These are phyloP conservation scores for Berberis thunbergii DNA, from an alignment of 164 flowering plant species.

Conservation along the genomic window DNA sequence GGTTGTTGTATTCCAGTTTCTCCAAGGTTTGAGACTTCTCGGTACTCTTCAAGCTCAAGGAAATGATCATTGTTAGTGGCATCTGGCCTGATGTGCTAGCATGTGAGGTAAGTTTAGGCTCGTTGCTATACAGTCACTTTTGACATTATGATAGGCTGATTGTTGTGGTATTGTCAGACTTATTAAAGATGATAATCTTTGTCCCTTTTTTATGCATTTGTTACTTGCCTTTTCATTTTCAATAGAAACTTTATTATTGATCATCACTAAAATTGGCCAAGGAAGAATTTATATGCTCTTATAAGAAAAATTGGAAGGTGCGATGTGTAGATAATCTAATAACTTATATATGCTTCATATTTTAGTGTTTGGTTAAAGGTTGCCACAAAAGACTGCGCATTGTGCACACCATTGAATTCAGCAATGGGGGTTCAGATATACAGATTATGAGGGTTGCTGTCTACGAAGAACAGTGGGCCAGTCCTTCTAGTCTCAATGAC, in stretches of 20 bases:
- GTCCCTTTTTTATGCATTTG: too few species aligned
- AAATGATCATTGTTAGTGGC: too few species aligned
- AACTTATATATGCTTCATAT: conserved; percentile 6
- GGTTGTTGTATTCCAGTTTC: too few species aligned
- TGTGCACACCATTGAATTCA: conserved; percentile 87
- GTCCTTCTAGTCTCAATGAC: conserved; percentile 48
- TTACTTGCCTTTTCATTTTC: neutral
- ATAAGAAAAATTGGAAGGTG: neutral
- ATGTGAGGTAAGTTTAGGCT: too few species aligned
- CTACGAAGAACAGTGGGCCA: conserved; percentile 85
- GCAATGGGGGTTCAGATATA: conserved; percentile 77
- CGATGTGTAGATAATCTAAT: neutral
- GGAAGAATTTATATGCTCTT: neutral
- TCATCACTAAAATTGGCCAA: neutral
- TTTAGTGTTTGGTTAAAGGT: conserved; percentile 91
- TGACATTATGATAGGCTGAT: too few species aligned
- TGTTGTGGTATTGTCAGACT: too few species aligned
- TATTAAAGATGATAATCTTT: too few species aligned
- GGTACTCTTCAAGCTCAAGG: too few species aligned
- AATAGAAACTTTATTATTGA: neutral
- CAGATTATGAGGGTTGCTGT: conserved; percentile 89
- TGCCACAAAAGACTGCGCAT: conserved; percentile 91
- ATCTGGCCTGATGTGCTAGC: too few species aligned
- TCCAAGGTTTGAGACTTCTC: too few species aligned
- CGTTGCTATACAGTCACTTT: too few species aligned